Percentiles rank a stretch among this genome's conserved stretches.
Conservation (phyloP, 1,139 yeast species). For the Taiozyma sp. region DNA sequence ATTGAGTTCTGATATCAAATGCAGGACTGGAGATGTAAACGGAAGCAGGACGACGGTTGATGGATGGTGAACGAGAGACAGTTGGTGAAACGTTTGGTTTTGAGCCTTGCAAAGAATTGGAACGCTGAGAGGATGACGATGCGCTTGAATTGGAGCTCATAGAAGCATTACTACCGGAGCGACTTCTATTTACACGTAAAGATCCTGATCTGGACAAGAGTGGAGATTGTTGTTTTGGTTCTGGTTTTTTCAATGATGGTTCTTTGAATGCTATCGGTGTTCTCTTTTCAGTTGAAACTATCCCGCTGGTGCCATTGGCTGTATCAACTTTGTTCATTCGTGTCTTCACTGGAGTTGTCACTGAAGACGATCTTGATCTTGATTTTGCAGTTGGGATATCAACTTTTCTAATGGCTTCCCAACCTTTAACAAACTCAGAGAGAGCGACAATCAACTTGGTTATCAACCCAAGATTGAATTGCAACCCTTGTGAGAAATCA, state of each 20-base stretch:
- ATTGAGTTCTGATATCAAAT: conserved; percentile 23
- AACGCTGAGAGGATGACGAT: conserved; percentile 6
- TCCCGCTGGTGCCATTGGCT: not conserved
- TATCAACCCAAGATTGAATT: conserved; percentile 23
- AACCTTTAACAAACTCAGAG: conserved; percentile 23
- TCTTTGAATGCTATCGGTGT: not conserved
- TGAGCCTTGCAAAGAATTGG: conserved; percentile 8
- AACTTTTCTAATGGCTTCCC: conserved; percentile 21
- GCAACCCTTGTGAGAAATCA: conserved; percentile 32
- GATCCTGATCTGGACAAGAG: not conserved
- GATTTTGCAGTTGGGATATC: not conserved
- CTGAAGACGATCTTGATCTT: conserved; percentile 18
- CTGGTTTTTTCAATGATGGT: not conserved
- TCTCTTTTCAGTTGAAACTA: not conserved
- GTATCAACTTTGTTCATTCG: not conserved
- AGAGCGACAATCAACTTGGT: conserved; percentile 20
- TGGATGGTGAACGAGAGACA: conserved; percentile 17
- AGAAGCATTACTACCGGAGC: conserved; percentile 20
- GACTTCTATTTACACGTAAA: conserved; percentile 7
- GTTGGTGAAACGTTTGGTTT: conserved; percentile 4
- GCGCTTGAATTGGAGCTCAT: conserved; percentile 15
- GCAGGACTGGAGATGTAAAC: conserved; percentile 20
- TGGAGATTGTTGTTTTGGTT: not conserved
- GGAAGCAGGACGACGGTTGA: conserved; percentile 20
- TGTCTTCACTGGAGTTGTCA: conserved; percentile 20